Percentiles rank a stretch among this genome's conserved stretches.
These are phyloP conservation scores for Gymnopus androsaceus DNA, from an alignment of 1,284 basidiomycete species.

Conservation along the genomic window DNA sequence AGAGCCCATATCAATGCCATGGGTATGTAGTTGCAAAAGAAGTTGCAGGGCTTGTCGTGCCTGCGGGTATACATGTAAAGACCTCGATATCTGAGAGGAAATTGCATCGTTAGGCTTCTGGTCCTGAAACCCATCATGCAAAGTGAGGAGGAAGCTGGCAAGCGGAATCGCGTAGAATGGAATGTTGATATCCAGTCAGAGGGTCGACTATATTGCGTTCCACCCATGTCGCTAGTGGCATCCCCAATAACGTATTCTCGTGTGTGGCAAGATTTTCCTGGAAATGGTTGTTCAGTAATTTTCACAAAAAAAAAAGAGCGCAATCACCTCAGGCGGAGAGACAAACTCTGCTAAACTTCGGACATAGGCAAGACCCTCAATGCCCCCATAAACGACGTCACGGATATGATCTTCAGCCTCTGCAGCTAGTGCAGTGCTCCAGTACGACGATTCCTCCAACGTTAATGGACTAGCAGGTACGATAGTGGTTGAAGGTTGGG, in stretches of 20 bases:
- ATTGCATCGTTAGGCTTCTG: slow-evolving; percentile 15
- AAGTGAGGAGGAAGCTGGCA: slow-evolving; percentile 24
- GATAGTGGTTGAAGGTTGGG: slow-evolving; percentile 20
- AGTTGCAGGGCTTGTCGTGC: slow-evolving; percentile 42
- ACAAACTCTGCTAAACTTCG: slow-evolving; percentile 75
- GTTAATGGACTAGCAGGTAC: neutral
- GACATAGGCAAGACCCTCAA: slow-evolving; percentile 71
- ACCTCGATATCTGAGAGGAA: slow-evolving; percentile 39
- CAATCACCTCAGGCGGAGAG: slow-evolving; percentile 21
- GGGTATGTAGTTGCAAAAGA: slow-evolving; percentile 43
- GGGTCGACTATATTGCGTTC: slow-evolving; percentile 59
- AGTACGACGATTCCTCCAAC: slow-evolving; percentile 37
- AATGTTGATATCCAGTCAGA: slow-evolving; percentile 59
- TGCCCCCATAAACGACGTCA: slow-evolving; percentile 74
- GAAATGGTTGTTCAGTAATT: neutral
- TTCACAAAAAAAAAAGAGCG: neutral
- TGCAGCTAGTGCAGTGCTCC: slow-evolving; percentile 45
- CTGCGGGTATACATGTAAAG: slow-evolving; percentile 45
- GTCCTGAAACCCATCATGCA: neutral
- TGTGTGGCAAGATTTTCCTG: slow-evolving; percentile 13
- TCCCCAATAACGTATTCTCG: slow-evolving; percentile 32
- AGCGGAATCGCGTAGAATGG: slow-evolving; percentile 41
- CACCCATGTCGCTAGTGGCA: slow-evolving; percentile 58
- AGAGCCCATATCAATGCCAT: slow-evolving; percentile 67
- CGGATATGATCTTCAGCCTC: slow-evolving; percentile 63